These are phyloP conservation scores for Heterobasidion annosum DNA, from an alignment of 1,284 basidiomycete species.

Conservation along the genomic window DNA sequence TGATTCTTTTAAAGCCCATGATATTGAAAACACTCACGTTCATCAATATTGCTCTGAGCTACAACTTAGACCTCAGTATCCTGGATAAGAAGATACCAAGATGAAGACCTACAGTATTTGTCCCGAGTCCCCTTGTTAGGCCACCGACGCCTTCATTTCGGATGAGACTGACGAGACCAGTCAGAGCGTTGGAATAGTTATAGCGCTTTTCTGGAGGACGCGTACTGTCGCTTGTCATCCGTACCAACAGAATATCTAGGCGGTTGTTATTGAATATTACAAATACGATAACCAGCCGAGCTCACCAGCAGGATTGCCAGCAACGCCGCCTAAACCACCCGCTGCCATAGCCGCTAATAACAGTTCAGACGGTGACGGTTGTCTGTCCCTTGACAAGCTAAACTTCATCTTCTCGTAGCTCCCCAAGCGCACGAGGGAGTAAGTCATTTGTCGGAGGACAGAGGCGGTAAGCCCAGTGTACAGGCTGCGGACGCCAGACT, in stretches of 20 bases:
- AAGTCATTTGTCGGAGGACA: conserved; percentile 85
- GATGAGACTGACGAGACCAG: conserved; percentile 58
- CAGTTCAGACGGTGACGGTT: conserved; percentile 42
- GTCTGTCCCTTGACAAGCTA: conserved; percentile 36
- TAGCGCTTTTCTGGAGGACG: conserved; percentile 67
- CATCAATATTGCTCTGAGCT: conserved; percentile 69
- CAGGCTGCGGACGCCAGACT: conserved; percentile 63
- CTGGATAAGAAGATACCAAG: conserved; percentile 2
- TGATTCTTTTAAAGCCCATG: conserved; percentile 1
- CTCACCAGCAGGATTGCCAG: conserved; percentile 73
- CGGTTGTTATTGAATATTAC: neutral
- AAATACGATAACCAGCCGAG: conserved; percentile 4
- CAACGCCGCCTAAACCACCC: conserved; percentile 73
- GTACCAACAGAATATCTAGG: conserved; percentile 66
- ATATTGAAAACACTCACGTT: conserved; percentile 48
- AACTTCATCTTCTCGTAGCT: conserved; percentile 75
- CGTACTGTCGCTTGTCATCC: conserved; percentile 84
- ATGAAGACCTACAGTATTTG: conserved; percentile 56
- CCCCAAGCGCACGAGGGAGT: conserved; percentile 82
- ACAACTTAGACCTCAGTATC: neutral
- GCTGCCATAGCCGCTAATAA: conserved; percentile 61
- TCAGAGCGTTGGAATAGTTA: conserved; percentile 70
- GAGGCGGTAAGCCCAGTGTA: conserved; percentile 84
- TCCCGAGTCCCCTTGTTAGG: conserved; percentile 69
- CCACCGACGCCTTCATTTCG: conserved; percentile 65